Evolutionary conservation across 345 rosid species (phyloP).

Genomic region (Populus nigra): DNA sequence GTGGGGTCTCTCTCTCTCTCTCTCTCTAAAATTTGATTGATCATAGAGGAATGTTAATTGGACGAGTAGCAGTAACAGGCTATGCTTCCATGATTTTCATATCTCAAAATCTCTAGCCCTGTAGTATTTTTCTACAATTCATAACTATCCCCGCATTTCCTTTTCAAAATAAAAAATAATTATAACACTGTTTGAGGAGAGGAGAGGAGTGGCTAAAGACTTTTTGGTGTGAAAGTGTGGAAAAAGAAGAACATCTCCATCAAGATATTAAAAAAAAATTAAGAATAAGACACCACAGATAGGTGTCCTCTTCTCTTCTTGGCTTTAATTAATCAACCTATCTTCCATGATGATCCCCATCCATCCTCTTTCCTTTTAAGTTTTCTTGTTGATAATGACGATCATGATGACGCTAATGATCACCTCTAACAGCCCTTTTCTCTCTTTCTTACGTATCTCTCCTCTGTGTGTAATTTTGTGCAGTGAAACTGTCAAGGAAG

Average conservation of each 20-base stretch:
- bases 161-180: background rate
- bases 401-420: constrained; percentile 9
- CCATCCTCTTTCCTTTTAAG: background rate
- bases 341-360: background rate
- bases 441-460: background rate
- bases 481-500: constrained; percentile 1
- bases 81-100: background rate
- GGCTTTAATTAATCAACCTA: background rate
- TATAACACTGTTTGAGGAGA: background rate
- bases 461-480: background rate
- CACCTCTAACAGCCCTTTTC: background rate
- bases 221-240: constrained; percentile 7
- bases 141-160: too few species aligned
- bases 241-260: background rate
- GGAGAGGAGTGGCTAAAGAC: background rate
- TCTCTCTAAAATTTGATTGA: background rate
- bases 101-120: background rate
- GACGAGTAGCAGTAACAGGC: too few species aligned
- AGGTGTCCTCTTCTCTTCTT: background rate
- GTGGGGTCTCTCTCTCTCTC: constrained; percentile 8
- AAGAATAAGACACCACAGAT: background rate
- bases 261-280: background rate
- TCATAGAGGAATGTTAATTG: background rate
- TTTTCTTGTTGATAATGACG: constrained; percentile 14
- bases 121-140: too few species aligned